Evolutionary conservation across 306 rosid species (phyloP), one percentile per base, ranked within the genome.

Genomic region (Cicer arietinum): DNA sequence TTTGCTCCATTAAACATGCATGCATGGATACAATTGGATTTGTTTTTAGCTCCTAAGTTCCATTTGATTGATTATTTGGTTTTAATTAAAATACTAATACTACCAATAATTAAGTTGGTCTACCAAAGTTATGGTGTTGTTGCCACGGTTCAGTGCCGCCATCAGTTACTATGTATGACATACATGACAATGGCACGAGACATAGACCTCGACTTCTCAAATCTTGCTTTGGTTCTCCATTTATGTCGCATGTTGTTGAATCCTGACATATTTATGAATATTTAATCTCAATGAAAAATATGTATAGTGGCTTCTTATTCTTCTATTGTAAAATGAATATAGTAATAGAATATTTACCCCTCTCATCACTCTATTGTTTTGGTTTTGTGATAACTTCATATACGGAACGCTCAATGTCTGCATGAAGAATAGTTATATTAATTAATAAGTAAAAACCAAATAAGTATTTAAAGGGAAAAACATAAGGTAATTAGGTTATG

Each of bases 361-460:
- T 78, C 86, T 91, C 83, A 78, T 70, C 37, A 76, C 48, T 84
- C 83, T 84, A 42, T 42, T 69, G 68, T 76, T 39, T 65, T 84
- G 88, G 77, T 82, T 85, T 73, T 86, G 81, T 0, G 89, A 81
- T 46, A 89, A 77, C 79, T 88, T 92, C 98, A 89, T 90, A 82
- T 92, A 92, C 18, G 98, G 98, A 60, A 90, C 95, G 85, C 98
- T 92, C 17, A 92, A 67, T 7, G 98, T 90, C 98, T 92, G 96
- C 77, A 79, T 51, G 43, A 70, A 44, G 3, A 45, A 52, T 10
- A 60, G 7, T 44, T 30, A 30, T 3, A 61, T 43, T 18, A 8
- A 68, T 39, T 6, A 73, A 7, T 43, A 2, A 18, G 12, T 54
- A 6, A 4, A 1, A 14, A 3, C 0, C 35, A 30, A 30, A 0